Evolutionary conservation across 2,329 filamentous ascomycete genomes (phyloP), one percentile per base, ranked within the genome.

Genomic region (Sporothrix schenckii): DNA sequence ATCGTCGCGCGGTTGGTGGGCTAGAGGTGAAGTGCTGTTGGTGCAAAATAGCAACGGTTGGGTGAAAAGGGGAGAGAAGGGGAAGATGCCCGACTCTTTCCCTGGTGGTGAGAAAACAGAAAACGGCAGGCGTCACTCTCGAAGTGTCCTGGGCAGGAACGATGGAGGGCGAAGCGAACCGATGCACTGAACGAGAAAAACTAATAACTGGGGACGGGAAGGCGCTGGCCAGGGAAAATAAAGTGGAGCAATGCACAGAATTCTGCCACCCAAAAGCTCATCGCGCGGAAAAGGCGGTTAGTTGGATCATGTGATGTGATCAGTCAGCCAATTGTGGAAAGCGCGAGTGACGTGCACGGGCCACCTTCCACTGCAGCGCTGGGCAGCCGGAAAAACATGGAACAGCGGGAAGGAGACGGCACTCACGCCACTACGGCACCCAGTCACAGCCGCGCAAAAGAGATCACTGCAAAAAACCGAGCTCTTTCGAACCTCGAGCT

Each of bases 391-490:
- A 72, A 74, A 74, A 74, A 74, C 71, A 72, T 70, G 70, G 70
- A 69, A 68, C 30, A 52, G n/a, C 53, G 58, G 58, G 58, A 47
- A 63, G 21, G 39, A 14, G 10, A 34, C 41, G 21, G 27, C 56
- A 61, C 71, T 74, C 73, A 74, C 72, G 72, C 73, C 73, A 74
- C 73, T 66, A 72, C 68, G 53, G 34, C 27, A 30, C 27, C 60
- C 69, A 72, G 70, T 70, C 72, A 70, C 21, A 70, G 58, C 68
- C 58, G 47, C 47, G 66, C 70, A 67, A 71, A 72, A 70, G 68
- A 60, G 56, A 73, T 71, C 72, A 70, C 70, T 19, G 53, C 47
- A 54, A 71, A 70, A 70, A 68, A 68, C 41, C 63, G 66, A 66
- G 52, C 65, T 60, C 19, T 69, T 67, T 58, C 41, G 50, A 65